Evolutionary conservation across 768 basidiomycete genomes (phyloP), one percentile per base, ranked within the genome.

Genomic region (Macrocybe gigantea): DNA sequence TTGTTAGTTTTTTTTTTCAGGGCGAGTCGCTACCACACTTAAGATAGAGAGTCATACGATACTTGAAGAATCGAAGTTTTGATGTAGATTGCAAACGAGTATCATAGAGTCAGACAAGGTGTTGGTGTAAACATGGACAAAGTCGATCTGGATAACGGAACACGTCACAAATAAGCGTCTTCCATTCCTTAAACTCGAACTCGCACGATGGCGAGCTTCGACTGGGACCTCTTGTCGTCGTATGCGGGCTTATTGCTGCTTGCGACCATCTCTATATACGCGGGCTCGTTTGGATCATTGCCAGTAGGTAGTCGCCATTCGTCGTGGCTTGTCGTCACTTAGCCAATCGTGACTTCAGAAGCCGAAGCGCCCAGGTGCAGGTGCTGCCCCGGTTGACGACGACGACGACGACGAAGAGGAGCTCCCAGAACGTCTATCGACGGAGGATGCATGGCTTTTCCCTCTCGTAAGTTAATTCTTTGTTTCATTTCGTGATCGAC

Each of bases 401-500:
- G 71, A 72, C 2, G 77, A 76, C 6, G 80, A 82, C 5, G 77
- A 83, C 5, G 74, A 77, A 12, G 86, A 86, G 39, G 78, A 80
- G 7, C 53, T 71, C n/a, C 56, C 69, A 1, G 81, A 82, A 44
- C 74, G 78, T 29, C 60, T 90, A 64, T 80, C 87, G 1, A 73
- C 82, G 4, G 66, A 63, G 32, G 87, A 90, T 49, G 88, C 85
- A 14, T 87, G 82, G 78, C 56, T 86, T 22, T 86, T 90, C 54
- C 88, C 88, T 14, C 67, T 90, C 35, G 85, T 89, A 54, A 60
- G 85, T 70, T 41, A 15, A 6, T 22, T 22, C 22, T 22, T 22
- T 22, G 22, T 22, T 22, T 22, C 40, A 13, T 44, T 31, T 11
- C 29, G 13, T 47, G 38, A 33, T 13, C 4, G 22, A 22, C 22